Evolutionary conservation across 345 rosid genomes (phyloP).

Genomic region (Ceriops decandra): DNA sequence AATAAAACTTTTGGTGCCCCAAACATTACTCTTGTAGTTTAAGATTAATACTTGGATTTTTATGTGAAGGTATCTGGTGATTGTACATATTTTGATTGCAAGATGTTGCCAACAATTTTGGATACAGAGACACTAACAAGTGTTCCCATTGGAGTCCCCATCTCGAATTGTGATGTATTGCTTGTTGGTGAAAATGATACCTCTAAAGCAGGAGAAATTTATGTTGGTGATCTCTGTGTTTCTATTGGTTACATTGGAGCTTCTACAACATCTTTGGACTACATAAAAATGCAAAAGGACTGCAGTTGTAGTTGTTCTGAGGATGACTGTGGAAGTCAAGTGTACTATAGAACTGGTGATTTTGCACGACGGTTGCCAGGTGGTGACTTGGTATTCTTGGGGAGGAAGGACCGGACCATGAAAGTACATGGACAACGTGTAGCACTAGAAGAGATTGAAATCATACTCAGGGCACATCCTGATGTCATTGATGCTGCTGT

Average conservation of each 20-base stretch:
- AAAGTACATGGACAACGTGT: conserved; percentile 86
- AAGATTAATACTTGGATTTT: conserved; percentile 6
- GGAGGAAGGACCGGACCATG: conserved; percentile 76
- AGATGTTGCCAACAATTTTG: conserved; percentile 62
- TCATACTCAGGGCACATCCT: conserved; percentile 47
- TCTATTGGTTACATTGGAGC: conserved; percentile 54
- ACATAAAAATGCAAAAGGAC: conserved; percentile 44
- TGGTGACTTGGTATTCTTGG: conserved; percentile 75
- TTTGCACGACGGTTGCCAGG: conserved; percentile 58
- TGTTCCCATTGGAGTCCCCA: conserved; percentile 90
- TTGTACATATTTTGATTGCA: conserved; percentile 89
- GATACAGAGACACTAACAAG: conserved; percentile 51
- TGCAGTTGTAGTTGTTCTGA: conserved; percentile 34
- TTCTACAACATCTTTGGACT: conserved; percentile 26
- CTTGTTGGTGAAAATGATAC: conserved; percentile 46
- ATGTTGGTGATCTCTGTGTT: conserved; percentile 71
- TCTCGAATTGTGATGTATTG: conserved; percentile 59
- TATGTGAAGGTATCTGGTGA: conserved; percentile 83
- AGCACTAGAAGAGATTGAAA: conserved; percentile 78
- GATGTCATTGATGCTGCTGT: conserved; percentile 69
- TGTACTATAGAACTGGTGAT: conserved; percentile 84
- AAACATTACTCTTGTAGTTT: neutral
- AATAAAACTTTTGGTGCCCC: neutral
- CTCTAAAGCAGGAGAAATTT: conserved; percentile 63
- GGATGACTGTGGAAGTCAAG: conserved; percentile 43